Evolutionary conservation across 2,329 filamentous ascomycete species (phyloP), one percentile per base, ranked within the genome.

Genomic region (Cladosporium phlei): DNA sequence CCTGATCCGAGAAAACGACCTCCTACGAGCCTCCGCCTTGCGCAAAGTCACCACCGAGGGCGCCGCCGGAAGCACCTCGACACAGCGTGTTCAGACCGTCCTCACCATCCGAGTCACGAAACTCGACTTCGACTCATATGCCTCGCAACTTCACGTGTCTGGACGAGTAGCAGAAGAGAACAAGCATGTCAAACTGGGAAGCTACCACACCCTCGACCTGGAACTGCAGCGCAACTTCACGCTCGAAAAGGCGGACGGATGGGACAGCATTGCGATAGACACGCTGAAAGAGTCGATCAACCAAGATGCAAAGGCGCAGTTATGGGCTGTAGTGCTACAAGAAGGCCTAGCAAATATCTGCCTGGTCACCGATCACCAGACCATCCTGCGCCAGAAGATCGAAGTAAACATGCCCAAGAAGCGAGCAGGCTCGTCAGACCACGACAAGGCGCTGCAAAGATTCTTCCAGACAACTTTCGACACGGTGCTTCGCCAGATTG

Each of bases 311-410:
- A 82, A 86, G 52, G 89, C 88, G 1, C 85, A 91, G 52, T 77
- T 95, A 14, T 88, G 89, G 46, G 91, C 93, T 0, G 84, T 97
- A 1, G 86, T 97, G 19, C 91, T 98, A 85, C 87, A 95, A 59
- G 91, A 97, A 59, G 86, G 86, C 2, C 67, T 86, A 12, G 86
- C 88, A 48, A 88, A 90, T 64, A 86, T 93, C 53, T 91, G 86
- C 65, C 75, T 90, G 17, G 85, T 93, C 46, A 90, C 85, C 2
- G 82, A 88, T 60, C 83, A 85, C 64, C 85, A 88, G 56, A 91
- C 86, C 3, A 77, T 91, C 21, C 67, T 89, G 47, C 83, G 86
- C 56, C 81, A 86, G 59, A 70, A 76, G 21, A 72, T 93, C 24
- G 83, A 89, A 66, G 75, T 77, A 53, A 68, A 75, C 20, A 76